Evolutionary conservation across 2,329 filamentous ascomycete species (phyloP).

Genomic region (Colletotrichum sidae): DNA sequence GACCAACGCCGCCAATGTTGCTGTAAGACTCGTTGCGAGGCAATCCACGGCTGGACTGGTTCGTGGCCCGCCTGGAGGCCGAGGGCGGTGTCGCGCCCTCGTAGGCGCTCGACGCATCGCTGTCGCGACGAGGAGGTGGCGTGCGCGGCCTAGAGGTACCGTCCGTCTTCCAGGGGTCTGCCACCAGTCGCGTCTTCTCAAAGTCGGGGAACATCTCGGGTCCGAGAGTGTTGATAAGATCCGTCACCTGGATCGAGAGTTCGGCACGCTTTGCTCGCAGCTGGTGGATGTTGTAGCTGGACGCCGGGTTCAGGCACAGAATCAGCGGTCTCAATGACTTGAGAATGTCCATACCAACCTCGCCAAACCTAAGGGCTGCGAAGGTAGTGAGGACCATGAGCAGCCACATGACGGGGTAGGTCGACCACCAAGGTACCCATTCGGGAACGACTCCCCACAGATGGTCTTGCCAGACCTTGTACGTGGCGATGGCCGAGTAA

Average conservation of each 20-base stretch:
- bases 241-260: constrained; percentile 85
- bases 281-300: constrained; percentile 84
- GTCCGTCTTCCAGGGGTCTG: constrained; percentile 61
- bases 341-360: constrained; percentile 98
- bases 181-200: constrained; percentile 78
- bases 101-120: constrained; percentile 58
- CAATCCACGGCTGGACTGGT: constrained; percentile 63
- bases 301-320: constrained; percentile 85
- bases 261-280: constrained; percentile 78
- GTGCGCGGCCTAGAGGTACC: constrained; percentile 43
- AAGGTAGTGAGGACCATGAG: constrained; percentile 92
- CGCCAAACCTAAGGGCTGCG: constrained; percentile 91
- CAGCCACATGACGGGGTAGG: constrained; percentile 80
- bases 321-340: constrained; percentile 92
- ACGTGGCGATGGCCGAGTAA: constrained; percentile 80
- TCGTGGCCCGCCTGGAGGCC: constrained; percentile 62
- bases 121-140: constrained; percentile 54
- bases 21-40: constrained; percentile 94
- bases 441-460: constrained; percentile 84
- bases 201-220: constrained; percentile 99
- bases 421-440: constrained; percentile 82
- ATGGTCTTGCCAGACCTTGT: constrained; percentile 84
- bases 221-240: constrained; percentile 93
- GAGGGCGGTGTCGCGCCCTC: constrained; percentile 53
- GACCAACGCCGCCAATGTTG: constrained; percentile 86